Percentiles rank a stretch among this genome's conserved stretches.
Evolutionary conservation across 2,329 filamentous ascomycete species (phyloP).

Genomic region (Fusarium sp.): DNA sequence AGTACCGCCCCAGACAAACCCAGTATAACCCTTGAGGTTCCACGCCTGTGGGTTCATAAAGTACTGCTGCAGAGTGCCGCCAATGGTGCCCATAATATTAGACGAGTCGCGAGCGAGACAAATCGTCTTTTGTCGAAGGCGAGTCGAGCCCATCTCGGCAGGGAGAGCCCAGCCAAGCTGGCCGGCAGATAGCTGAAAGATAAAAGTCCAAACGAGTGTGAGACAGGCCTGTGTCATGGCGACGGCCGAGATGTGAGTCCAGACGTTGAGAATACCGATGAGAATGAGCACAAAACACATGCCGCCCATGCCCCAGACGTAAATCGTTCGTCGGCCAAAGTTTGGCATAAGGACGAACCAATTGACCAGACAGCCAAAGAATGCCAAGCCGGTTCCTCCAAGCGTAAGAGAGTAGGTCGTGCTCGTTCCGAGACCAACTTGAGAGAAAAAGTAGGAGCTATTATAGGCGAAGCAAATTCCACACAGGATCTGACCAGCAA

Average conservation of each 20-base stretch:
- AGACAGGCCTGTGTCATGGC: conserved; percentile 48
- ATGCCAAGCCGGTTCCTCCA: conserved; percentile 51
- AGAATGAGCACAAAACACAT: conserved; percentile 52
- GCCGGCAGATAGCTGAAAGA: conserved; percentile 50
- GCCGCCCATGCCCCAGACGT: conserved; percentile 54
- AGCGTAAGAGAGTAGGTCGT: conserved; percentile 49
- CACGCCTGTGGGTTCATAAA: conserved; percentile 49
- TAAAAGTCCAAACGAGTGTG: conserved; percentile 45
- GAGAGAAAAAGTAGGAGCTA: background rate
- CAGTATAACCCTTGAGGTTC: conserved; percentile 52
- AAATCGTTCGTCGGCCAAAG: conserved; percentile 56
- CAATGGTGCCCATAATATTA: conserved; percentile 27
- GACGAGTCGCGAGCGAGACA: conserved; percentile 42
- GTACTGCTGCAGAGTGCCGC: conserved; percentile 41
- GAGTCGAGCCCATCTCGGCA: conserved; percentile 44
- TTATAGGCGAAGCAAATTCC: conserved; percentile 47
- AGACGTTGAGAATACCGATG: conserved; percentile 54
- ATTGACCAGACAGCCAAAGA: conserved; percentile 55
- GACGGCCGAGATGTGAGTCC: conserved; percentile 27
- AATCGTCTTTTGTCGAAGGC: conserved; percentile 45
- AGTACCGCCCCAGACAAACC: conserved; percentile 43
- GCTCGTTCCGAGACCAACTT: conserved; percentile 5
- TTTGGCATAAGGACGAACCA: conserved; percentile 53
- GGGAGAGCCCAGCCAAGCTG: conserved; percentile 49
- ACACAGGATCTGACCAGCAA: conserved; percentile 48